Conservation (phyloP, 1,139 yeast genomes). For the Hyphopichia burtonii region DNA sequence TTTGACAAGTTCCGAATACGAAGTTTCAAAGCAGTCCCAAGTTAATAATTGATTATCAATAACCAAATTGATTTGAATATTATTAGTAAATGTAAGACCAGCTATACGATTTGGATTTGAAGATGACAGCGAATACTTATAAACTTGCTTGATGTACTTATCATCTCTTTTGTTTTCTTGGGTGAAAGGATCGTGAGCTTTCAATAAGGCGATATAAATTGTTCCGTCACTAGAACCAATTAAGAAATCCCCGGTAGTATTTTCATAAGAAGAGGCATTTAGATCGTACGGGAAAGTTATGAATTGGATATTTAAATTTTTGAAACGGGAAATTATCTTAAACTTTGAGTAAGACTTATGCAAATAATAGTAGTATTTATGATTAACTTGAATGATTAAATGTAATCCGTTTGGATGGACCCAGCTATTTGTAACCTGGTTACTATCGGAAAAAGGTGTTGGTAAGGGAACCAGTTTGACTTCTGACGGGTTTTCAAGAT, state of each 20-base stretch:
- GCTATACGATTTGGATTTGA: slow-evolving; percentile 5
- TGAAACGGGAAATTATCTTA: slow-evolving; percentile 33
- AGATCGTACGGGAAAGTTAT: slow-evolving; percentile 22
- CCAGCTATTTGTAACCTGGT: slow-evolving; percentile 31
- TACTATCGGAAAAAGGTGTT: slow-evolving; percentile 11
- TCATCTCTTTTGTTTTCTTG: slow-evolving; percentile 39
- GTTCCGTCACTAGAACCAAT: slow-evolving; percentile 30
- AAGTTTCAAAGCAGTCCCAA: slow-evolving; percentile 39
- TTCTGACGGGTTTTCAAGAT: slow-evolving; percentile 37
- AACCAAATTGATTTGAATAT: slow-evolving; percentile 23
- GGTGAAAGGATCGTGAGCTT: slow-evolving; percentile 21
- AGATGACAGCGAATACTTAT: slow-evolving; percentile 12
- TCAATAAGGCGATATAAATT: slow-evolving; percentile 27
- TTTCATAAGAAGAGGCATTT: slow-evolving; percentile 1
- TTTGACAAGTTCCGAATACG: slow-evolving; percentile 26
- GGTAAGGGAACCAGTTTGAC: slow-evolving; percentile 30
- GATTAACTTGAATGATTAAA: slow-evolving; percentile 29
- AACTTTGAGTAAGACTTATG: slow-evolving; percentile 31
- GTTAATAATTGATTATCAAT: slow-evolving; percentile 17
- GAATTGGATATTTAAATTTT: slow-evolving; percentile 23
- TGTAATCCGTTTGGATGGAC: slow-evolving; percentile 39
- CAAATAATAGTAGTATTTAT: slow-evolving; percentile 27
- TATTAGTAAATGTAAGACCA: slow-evolving; percentile 24
- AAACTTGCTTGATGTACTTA: slow-evolving; percentile 30
- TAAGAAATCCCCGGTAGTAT: slow-evolving; percentile 28